Percentiles rank a stretch among this genome's conserved stretches.
Conservation (phyloP, 1,284 basidiomycete species). For the Cutaneotrichosporon sp. region DNA sequence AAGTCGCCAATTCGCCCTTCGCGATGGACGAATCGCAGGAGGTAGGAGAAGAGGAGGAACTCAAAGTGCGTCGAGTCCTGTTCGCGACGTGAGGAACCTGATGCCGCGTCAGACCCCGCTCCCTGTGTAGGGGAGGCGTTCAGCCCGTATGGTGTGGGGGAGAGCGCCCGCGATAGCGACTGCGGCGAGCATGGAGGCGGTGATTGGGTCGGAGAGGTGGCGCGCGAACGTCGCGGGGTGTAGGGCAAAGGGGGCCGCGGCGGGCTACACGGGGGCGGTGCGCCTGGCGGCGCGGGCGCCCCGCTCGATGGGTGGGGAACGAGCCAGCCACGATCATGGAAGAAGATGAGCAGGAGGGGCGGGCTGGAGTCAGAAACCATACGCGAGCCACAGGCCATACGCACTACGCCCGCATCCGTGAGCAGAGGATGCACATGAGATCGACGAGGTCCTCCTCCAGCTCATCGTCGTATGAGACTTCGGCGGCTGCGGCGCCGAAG, state of each 20-base stretch:
- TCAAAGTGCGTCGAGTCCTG: slow-evolving; percentile 61
- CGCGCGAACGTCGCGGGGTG: no score
- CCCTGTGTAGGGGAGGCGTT: neutral
- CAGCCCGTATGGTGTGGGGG: slow-evolving; percentile 1
- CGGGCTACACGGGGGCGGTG: neutral
- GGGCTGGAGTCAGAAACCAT: slow-evolving; percentile 48
- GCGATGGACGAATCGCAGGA: slow-evolving; percentile 89
- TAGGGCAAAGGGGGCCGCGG: neutral
- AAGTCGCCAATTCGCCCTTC: slow-evolving; percentile 92
- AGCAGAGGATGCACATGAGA: slow-evolving; percentile 82
- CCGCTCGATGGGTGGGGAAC: slow-evolving; percentile 20
- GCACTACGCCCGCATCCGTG: slow-evolving; percentile 73
- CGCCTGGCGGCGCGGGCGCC: neutral
- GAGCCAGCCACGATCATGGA: slow-evolving; percentile 68
- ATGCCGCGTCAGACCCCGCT: slow-evolving; percentile 48
- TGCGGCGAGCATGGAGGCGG: neutral
- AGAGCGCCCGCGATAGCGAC: slow-evolving; percentile 32
- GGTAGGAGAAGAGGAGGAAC: slow-evolving; percentile 89
- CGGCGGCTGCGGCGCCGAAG: slow-evolving; percentile 73
- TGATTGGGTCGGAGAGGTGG: no score
- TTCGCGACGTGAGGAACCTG: slow-evolving; percentile 46
- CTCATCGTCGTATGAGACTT: slow-evolving; percentile 22
- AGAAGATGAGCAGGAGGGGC: slow-evolving; percentile 90
- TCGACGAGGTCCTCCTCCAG: slow-evolving; percentile 65
- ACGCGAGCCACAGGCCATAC: neutral